phyloP scores from a whole-genome alignment of 768 basidiomycete genomes.

The Thelephora ganbajun region DNA sequence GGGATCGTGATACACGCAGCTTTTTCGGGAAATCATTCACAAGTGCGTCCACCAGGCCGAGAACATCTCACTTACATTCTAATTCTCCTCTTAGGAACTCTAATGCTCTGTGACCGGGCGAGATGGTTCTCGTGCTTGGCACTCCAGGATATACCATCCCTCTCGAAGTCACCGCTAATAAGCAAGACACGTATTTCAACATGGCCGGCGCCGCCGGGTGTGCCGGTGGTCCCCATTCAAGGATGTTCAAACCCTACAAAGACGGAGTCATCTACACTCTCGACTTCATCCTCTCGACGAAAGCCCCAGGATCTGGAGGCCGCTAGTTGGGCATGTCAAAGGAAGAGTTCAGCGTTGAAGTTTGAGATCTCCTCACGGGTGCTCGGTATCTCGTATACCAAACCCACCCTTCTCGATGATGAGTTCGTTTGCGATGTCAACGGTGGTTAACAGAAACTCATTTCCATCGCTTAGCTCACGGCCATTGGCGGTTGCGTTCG shows the following conservation, averaged over 20 bases:
- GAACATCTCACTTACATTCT: too few species aligned
- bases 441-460: constrained; percentile 68
- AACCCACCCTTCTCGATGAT: constrained; percentile 68
- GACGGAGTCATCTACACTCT: constrained; percentile 76
- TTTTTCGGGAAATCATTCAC: constrained; percentile 43
- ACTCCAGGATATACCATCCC: constrained; percentile 83
- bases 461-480: constrained; percentile 83
- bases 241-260: constrained; percentile 64
- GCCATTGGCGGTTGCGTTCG: constrained; percentile 67
- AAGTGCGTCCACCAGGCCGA: constrained; percentile 23
- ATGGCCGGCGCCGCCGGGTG: constrained; percentile 69
- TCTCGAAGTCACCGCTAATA: constrained; percentile 74
- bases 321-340: constrained; percentile 52
- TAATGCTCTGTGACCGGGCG: constrained; percentile 60
- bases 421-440: constrained; percentile 76
- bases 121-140: constrained; percentile 81
- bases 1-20: constrained; percentile 18
- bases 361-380: constrained; percentile 58
- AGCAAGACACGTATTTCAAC: constrained; percentile 45
- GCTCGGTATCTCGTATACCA: constrained; percentile 76
- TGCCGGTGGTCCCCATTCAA: constrained; percentile 60
- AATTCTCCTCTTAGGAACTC: constrained; percentile 29
- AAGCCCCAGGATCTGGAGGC: constrained; percentile 64
- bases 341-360: constrained; percentile 38
- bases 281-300: constrained; percentile 56